These are phyloP conservation scores for Alternaria solani DNA, from an alignment of 2,329 filamentous ascomycete species.

Conservation along the genomic window DNA sequence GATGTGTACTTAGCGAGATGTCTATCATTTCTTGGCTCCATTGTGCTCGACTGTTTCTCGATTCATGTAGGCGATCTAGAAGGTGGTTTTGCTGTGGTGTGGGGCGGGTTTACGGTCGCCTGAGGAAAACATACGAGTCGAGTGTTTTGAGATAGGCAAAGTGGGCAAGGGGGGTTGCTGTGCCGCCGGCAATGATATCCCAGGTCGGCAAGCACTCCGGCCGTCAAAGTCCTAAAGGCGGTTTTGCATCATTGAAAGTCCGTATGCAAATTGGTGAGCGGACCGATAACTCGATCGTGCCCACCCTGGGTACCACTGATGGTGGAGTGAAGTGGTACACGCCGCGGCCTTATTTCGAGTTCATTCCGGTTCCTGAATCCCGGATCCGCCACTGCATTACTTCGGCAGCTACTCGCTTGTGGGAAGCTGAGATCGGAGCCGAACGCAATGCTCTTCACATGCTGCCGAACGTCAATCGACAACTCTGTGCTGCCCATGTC, in stretches of 20 bases:
- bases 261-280: slow-evolving; percentile 4
- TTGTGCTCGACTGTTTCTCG: neutral
- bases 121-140: slow-evolving; percentile 20
- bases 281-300: slow-evolving; percentile 10
- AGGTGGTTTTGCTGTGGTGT: slow-evolving; percentile 10
- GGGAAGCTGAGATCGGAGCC: neutral
- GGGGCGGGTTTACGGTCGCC: slow-evolving; percentile 20
- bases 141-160: slow-evolving; percentile 12
- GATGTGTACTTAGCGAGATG: slow-evolving; percentile 11
- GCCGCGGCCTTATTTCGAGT: slow-evolving; percentile 3
- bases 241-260: slow-evolving; percentile 4
- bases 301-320: slow-evolving; percentile 6
- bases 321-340: slow-evolving; percentile 3
- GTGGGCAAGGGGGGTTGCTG: slow-evolving; percentile 6
- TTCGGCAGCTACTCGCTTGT: neutral
- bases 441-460: slow-evolving; percentile 7
- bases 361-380: neutral
- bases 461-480: neutral
- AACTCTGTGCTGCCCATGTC: slow-evolving; percentile 6
- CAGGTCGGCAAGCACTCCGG: slow-evolving; percentile 12
- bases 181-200: slow-evolving; percentile 15
- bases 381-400: slow-evolving; percentile 1
- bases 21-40: slow-evolving; percentile 11
- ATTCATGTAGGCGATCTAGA: slow-evolving; percentile 15
- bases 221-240: slow-evolving; percentile 1